A percentile compares a stretch with the other conserved stretches of the same genome.
phyloP scores from a whole-genome alignment of 108 stramenopile species.

The Skeletonema tropicum region DNA sequence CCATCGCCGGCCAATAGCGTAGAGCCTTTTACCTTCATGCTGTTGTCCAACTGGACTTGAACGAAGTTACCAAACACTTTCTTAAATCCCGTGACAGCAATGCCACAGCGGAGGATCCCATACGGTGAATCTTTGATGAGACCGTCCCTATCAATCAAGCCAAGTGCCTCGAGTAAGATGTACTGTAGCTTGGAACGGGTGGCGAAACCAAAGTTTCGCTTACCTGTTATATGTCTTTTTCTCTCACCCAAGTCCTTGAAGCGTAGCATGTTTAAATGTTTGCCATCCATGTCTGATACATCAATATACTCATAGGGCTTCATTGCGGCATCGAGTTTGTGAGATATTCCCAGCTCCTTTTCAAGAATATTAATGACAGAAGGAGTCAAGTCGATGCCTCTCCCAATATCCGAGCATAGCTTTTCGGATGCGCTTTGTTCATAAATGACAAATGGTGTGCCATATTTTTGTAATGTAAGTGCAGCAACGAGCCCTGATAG shows the following conservation, averaged over 20 bases:
- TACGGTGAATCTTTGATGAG: neutral
- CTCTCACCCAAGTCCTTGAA: constrained; percentile 10
- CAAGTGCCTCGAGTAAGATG: constrained; percentile 18
- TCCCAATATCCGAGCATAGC: constrained; percentile 34
- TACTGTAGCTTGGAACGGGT: constrained; percentile 21
- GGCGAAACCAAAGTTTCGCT: constrained; percentile 18
- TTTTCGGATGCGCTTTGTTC: constrained; percentile 23
- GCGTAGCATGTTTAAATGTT: constrained; percentile 7
- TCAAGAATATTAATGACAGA: constrained; percentile 30
- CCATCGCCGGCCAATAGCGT: constrained; percentile 42
- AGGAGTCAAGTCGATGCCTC: constrained; percentile 35
- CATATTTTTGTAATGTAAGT: constrained; percentile 28
- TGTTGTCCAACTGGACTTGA: constrained; percentile 16
- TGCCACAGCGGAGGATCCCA: constrained; percentile 1
- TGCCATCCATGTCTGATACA: constrained; percentile 2
- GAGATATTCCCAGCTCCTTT: constrained; percentile 18
- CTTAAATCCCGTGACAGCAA: neutral
- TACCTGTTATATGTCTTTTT: constrained; percentile 3
- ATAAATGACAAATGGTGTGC: constrained; percentile 32
- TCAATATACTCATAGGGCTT: constrained; percentile 20
- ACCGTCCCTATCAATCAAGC: constrained; percentile 14
- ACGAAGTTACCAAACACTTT: neutral
- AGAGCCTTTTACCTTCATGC: constrained; percentile 13
- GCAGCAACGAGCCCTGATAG: constrained; percentile 60
- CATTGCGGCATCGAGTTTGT: constrained; percentile 6